Conservation (phyloP, 2,329 filamentous ascomycete species). For the Phialocephala subalpina region DNA sequence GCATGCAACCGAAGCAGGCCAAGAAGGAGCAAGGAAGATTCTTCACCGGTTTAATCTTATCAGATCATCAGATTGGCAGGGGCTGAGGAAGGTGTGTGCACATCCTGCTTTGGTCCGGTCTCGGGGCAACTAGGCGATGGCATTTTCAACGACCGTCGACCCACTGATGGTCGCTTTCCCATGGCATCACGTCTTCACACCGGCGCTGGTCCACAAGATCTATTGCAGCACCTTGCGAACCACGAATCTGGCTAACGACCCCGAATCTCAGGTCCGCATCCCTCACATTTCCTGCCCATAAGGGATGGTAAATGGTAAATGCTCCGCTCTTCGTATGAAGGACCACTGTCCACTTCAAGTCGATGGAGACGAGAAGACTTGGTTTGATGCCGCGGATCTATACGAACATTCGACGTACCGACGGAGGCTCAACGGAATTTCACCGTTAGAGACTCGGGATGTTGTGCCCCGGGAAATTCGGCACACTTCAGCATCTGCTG, state of each 20-base stretch:
- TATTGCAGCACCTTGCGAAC: neutral
- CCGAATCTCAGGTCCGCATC: neutral
- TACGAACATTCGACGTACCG: neutral
- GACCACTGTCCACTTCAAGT: neutral
- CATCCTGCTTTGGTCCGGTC: constrained; percentile 48
- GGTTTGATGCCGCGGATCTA: neutral
- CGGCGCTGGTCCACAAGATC: neutral
- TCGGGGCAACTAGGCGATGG: constrained; percentile 21
- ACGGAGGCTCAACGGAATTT: neutral
- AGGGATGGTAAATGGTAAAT: neutral
- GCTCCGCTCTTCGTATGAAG: neutral
- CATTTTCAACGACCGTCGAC: constrained; percentile 14
- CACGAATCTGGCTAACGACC: neutral
- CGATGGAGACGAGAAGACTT: neutral
- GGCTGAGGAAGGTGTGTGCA: neutral
- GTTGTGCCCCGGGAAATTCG: neutral
- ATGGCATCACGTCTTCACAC: constrained; percentile 15
- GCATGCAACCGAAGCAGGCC: neutral
- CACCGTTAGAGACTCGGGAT: neutral
- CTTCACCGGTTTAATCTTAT: constrained; percentile 52
- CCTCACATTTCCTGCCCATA: neutral
- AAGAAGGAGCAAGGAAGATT: constrained; percentile 35
- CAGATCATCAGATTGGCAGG: constrained; percentile 61
- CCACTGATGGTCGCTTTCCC: neutral
- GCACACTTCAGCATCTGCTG: neutral